Conservation (phyloP, 2,329 filamentous ascomycete genomes). For the Colletotrichum sp. region DNA sequence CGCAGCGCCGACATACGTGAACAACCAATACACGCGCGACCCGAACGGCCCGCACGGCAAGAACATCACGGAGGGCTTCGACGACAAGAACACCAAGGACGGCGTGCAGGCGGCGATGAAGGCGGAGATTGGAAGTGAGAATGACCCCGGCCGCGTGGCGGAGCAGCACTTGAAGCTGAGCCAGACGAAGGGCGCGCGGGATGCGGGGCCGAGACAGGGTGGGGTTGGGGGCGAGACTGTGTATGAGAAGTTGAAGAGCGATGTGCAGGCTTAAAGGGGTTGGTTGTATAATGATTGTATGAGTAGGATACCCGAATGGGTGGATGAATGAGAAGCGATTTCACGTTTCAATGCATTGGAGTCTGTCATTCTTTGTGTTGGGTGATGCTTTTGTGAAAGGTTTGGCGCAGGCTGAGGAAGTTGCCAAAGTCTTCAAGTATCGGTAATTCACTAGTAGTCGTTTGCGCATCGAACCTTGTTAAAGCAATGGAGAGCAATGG, state of each 20-base stretch:
- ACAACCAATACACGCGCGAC: slow-evolving; percentile 35
- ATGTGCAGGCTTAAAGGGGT: slow-evolving; percentile 6
- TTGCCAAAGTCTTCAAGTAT: background rate
- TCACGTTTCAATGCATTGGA: background rate
- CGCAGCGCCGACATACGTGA: slow-evolving; percentile 43
- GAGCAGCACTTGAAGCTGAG: slow-evolving; percentile 44
- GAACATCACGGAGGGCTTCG: slow-evolving; percentile 42
- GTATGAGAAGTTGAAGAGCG: slow-evolving; percentile 34
- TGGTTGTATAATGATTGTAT: background rate
- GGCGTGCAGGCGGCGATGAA: slow-evolving; percentile 42
- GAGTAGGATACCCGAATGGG: background rate
- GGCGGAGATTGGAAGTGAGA: slow-evolving; percentile 48
- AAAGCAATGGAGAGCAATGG: accelerated
- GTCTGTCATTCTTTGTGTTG: background rate
- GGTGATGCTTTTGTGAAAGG: background rate
- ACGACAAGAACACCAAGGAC: slow-evolving; percentile 35
- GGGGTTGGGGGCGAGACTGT: slow-evolving; percentile 28
- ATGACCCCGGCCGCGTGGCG: slow-evolving; percentile 52
- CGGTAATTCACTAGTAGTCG: background rate
- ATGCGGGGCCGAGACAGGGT: slow-evolving; percentile 29
- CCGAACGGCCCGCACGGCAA: slow-evolving; percentile 45
- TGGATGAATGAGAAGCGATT: background rate
- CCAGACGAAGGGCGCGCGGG: slow-evolving; percentile 25
- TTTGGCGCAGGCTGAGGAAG: background rate
- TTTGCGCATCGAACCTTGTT: accelerated